Evolutionary conservation across 495 filamentous ascomycete genomes (phyloP).

Genomic region (Podospora conica): DNA sequence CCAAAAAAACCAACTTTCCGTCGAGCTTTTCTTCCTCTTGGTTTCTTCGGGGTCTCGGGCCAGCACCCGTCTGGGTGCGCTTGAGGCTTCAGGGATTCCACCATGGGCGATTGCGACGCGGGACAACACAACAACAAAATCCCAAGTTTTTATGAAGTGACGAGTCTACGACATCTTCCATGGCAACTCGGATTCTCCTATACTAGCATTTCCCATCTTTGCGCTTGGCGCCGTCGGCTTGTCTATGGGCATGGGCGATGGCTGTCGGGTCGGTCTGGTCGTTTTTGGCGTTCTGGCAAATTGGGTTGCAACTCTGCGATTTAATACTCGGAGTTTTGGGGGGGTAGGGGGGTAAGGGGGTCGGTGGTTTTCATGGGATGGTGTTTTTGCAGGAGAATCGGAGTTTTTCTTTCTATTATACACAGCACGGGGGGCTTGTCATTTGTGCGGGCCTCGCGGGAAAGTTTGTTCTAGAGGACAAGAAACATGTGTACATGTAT

Average conservation of each 20-base stretch:
- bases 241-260: background rate
- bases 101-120: background rate
- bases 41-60: background rate
- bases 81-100: conserved; percentile 15
- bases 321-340: background rate
- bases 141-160: conserved; percentile 21
- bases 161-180: conserved; percentile 17
- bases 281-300: background rate
- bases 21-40: background rate
- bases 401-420: background rate
- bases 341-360: background rate
- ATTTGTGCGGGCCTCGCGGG: background rate
- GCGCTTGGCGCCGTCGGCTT: background rate
- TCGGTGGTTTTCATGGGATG: background rate
- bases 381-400: background rate
- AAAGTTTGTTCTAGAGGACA: conserved; percentile 2
- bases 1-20: background rate
- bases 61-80: conserved; percentile 13
- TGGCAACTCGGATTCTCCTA: conserved; percentile 5
- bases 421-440: background rate
- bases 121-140: conserved; percentile 9
- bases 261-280: background rate
- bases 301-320: background rate
- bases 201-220: conserved; percentile 12
- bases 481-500: conserved; percentile 9